Evolutionary conservation across 139 green algal species (phyloP).

Genomic region (Tetradesmus lagerheimii): DNA sequence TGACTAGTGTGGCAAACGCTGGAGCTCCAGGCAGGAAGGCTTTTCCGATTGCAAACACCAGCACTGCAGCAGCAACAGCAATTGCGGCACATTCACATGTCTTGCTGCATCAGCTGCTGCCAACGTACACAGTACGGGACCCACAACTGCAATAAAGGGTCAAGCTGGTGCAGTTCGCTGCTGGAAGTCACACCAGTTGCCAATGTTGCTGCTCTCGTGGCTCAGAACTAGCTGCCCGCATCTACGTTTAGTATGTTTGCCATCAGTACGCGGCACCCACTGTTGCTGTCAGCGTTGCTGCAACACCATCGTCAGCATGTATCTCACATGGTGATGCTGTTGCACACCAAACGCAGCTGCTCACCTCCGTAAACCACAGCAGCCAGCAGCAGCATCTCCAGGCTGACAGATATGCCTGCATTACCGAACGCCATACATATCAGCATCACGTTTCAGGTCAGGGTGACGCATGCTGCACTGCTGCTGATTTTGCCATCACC

Average conservation of each 20-base stretch:
- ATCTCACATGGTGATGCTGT: too few relatives aligned
- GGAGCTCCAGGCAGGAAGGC: conserved; percentile 43
- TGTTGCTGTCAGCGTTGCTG: too few relatives aligned
- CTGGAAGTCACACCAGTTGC: too few relatives aligned
- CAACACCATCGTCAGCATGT: too few relatives aligned
- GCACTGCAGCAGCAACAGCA: conserved; percentile 32
- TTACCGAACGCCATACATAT: too few relatives aligned
- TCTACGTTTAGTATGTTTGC: too few relatives aligned
- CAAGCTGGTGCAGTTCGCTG: neutral
- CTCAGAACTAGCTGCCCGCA: too few relatives aligned
- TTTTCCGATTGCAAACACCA: conserved; percentile 39
- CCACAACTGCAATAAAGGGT: too few relatives aligned
- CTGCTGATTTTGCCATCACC: neutral
- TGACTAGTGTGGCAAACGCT: conserved; percentile 45
- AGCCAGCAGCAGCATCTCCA: conserved; percentile 33
- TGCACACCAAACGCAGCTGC: neutral
- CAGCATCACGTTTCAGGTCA: too few relatives aligned
- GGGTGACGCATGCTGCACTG: neutral
- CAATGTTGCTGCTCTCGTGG: too few relatives aligned
- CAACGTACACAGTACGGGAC: neutral
- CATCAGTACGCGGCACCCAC: too few relatives aligned
- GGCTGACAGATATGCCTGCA: conserved; percentile 40
- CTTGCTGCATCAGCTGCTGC: neutral
- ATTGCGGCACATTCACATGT: neutral
- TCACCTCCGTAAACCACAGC: conserved; percentile 49